Evolutionary conservation across 495 filamentous ascomycete species (phyloP).

Genomic region (Glonium stellatum): DNA sequence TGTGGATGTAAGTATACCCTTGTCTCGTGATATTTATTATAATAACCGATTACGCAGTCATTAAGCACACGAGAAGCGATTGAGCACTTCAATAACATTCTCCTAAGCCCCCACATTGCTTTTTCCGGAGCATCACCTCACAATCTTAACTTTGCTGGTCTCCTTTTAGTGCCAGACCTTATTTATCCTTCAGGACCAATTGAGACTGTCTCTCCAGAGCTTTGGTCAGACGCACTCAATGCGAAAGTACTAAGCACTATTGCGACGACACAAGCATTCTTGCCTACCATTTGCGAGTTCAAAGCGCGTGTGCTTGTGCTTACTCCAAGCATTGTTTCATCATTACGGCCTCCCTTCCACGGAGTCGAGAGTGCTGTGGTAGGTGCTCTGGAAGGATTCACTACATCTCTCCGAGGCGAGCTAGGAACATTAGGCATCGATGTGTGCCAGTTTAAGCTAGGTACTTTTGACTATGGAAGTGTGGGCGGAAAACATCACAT

Average conservation of each 20-base stretch:
- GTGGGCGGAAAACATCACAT: constrained; percentile 37
- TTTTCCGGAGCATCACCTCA: constrained; percentile 65
- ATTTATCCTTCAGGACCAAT: constrained; percentile 69
- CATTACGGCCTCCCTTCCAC: constrained; percentile 76
- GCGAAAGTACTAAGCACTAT: constrained; percentile 89
- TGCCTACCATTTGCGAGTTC: constrained; percentile 64
- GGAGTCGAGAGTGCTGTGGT: constrained; percentile 72
- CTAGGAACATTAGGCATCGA: constrained; percentile 62
- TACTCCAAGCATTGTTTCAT: constrained; percentile 76
- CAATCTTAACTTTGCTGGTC: constrained; percentile 63
- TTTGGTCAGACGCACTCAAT: constrained; percentile 84
- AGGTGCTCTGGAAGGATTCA: constrained; percentile 73
- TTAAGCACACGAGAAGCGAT: constrained; percentile 48
- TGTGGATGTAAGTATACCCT: constrained; percentile 51
- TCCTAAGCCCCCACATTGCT: constrained; percentile 64
- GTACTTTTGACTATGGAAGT: constrained; percentile 65
- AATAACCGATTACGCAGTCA: background rate
- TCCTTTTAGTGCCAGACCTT: constrained; percentile 69
- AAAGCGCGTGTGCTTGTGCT: constrained; percentile 61
- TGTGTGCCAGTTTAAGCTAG: constrained; percentile 78
- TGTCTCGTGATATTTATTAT: background rate
- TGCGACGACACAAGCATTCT: constrained; percentile 75
- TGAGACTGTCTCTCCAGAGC: constrained; percentile 70
- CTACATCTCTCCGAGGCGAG: constrained; percentile 67
- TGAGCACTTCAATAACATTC: constrained; percentile 57